These are phyloP conservation scores for Globisporangium sylvaticum DNA, from an alignment of 352 stramenopile species.

Conservation along the genomic window DNA sequence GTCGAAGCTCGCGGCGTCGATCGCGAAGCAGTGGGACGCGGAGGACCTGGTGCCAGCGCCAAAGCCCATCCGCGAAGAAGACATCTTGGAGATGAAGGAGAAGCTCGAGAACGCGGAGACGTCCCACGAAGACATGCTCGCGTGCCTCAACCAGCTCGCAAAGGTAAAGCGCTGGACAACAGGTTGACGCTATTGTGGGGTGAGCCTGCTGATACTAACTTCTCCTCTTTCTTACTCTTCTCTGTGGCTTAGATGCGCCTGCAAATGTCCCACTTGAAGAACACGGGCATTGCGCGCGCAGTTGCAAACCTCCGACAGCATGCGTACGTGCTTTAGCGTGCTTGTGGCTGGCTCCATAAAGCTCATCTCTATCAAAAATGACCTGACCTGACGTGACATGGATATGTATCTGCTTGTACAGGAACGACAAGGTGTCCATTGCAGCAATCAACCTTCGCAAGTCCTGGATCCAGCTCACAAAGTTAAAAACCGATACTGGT, in stretches of 20 bases:
- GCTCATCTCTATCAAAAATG: not conserved
- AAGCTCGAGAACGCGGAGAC: slow-evolving; percentile 46
- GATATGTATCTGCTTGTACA: slow-evolving; percentile 17
- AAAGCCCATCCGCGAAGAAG: slow-evolving; percentile 48
- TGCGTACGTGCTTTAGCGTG: slow-evolving; percentile 32
- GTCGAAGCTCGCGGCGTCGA: slow-evolving; percentile 24
- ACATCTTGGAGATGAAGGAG: slow-evolving; percentile 54
- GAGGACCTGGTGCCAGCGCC: slow-evolving; percentile 45
- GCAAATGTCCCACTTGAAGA: slow-evolving; percentile 59
- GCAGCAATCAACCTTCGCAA: slow-evolving; percentile 60
- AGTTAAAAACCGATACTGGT: slow-evolving; percentile 31
- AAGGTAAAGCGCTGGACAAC: slow-evolving; percentile 19
- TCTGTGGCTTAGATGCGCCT: slow-evolving; percentile 47
- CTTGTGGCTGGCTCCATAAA: not conserved
- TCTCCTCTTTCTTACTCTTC: not conserved
- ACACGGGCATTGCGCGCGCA: slow-evolving; percentile 54
- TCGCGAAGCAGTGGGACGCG: slow-evolving; percentile 44
- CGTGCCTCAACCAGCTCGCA: slow-evolving; percentile 45
- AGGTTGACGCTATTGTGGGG: slow-evolving; percentile 1
- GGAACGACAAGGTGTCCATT: slow-evolving; percentile 77
- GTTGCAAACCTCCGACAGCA: slow-evolving; percentile 73
- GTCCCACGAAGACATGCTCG: slow-evolving; percentile 67
- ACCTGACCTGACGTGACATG: not conserved
- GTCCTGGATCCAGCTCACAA: slow-evolving; percentile 67
- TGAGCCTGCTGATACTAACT: not conserved